These are phyloP conservation scores for Patellifolia procumbens DNA, from an alignment of 179 eudicot species.

Conservation along the genomic window DNA sequence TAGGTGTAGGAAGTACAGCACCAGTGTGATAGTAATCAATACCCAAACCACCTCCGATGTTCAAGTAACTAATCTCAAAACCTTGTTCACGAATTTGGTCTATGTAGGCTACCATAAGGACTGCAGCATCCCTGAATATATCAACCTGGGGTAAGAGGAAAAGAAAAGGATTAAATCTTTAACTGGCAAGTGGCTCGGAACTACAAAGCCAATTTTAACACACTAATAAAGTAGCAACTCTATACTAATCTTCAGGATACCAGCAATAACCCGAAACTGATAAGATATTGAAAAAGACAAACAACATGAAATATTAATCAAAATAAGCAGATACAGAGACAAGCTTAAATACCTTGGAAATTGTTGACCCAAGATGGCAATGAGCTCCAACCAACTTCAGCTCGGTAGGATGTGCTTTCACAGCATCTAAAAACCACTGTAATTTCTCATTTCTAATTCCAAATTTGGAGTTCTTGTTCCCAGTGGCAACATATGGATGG, in stretches of 20 bases:
- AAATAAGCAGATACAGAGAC: neutral
- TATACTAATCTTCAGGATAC: neutral
- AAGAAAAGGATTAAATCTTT: neutral
- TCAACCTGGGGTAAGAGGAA: slow-evolving; percentile 54
- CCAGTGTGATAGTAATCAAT: slow-evolving; percentile 90
- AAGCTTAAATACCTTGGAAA: slow-evolving; percentile 66
- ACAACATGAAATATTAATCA: neutral
- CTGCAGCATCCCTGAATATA: slow-evolving; percentile 94
- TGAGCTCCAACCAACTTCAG: slow-evolving; percentile 93
- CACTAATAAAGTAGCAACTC: neutral
- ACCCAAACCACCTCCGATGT: slow-evolving; percentile 98
- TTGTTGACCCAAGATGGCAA: slow-evolving; percentile 98
- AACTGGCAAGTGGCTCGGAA: neutral
- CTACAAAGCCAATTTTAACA: neutral
- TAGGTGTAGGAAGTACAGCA: slow-evolving; percentile 86
- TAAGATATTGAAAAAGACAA: neutral
- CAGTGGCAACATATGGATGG: slow-evolving; percentile 96
- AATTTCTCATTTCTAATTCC: slow-evolving; percentile 96
- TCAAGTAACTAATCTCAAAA: slow-evolving; percentile 77
- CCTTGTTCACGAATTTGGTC: slow-evolving; percentile 90
- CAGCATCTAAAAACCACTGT: slow-evolving; percentile 96
- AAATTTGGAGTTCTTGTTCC: slow-evolving; percentile 93
- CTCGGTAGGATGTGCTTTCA: slow-evolving; percentile 87
- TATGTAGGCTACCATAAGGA: slow-evolving; percentile 84
- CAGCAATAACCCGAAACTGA: neutral